Base-by-base conservation (phyloP, 2,329 filamentous ascomycete genomes). In the Xylaria sp. region DNA sequence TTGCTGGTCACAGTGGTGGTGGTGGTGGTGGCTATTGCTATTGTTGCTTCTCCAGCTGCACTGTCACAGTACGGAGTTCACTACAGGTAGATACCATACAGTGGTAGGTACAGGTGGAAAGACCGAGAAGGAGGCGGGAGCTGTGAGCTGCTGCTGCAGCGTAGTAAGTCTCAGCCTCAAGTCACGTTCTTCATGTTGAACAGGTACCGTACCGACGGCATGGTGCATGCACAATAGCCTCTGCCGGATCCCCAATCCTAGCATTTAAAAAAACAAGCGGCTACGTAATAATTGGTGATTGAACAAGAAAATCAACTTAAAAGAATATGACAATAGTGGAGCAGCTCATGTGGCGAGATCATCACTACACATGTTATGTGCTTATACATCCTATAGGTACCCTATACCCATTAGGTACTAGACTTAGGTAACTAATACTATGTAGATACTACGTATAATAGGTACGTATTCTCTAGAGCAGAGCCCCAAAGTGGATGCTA, bases 81-180 rank as follows among this genome's bases (percentile, higher is more conserved):
- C n/a, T n/a, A n/a, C n/a, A n/a, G n/a, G n/a, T n/a, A n/a, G n/a
- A n/a, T n/a, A n/a, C n/a, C n/a, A n/a, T n/a, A n/a, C n/a, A n/a
- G n/a, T n/a, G n/a, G n/a, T n/a, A n/a, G n/a, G n/a, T n/a, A n/a
- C n/a, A 50, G 7, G 17, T 29, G 25, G 31, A 15, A 20, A 36
- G n/a, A 29, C 31, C n/a, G 27, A 20, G n/a, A 53, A 36, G 10
- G 29, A 53, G 31, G 31, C 13, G 47, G 2, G 15, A 10, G 29
- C 13, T 13, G 49, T 22, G 49, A 53, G 29, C 27, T 51, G 39
- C 10, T 17, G 20, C 20, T 45, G 42, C 11, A 25, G 42, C 20
- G 29, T 53, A 22, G 49, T 50, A 50, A 29, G 47, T 53, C 49
- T 53, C 49, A 53, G 49, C 49, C 49, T 53, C 49, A 53, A 53